Base-by-base conservation (phyloP, 2,329 filamentous ascomycete genomes). In the Penicillium decumbens region DNA sequence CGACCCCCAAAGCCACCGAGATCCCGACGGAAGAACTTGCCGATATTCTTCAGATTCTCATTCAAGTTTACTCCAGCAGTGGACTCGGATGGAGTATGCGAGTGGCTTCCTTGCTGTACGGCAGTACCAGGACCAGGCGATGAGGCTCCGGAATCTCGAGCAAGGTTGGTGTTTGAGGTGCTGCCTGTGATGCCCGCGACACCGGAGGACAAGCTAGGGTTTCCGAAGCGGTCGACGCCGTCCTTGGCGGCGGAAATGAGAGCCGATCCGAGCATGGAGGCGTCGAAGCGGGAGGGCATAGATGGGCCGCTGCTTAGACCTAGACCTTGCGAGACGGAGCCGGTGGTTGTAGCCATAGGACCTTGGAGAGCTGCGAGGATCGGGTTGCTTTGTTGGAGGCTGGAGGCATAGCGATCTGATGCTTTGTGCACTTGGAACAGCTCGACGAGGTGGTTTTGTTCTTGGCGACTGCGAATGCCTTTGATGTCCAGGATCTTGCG, bases 401-500 rank as follows among this genome's bases (percentile, higher is more conserved):
- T 84, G 27, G 72, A 62, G 8, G 85, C 84, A 58, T 88, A 84
- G 33, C 79, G 76, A 39, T 80, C 76, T 6, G 77, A 79, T 6
- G 84, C 78, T 59, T 88, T 82, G 69, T 95, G 91, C 40, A 90
- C 83, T 65, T 95, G 88, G 73, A 96, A 97, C 3, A 97, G 79
- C 68, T 98, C 93, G 29, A 95, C 74, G 2, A 97, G 82, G 54
- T 89, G 83, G 2, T 80, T 74, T 64, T 96, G 88, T 53, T 98
- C 93, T 53, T 81, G 77, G 65, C 90, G 92, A 54, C 75, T 75
- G 47, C 86, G 82, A 51, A 98, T 86, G 41, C 93, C 93, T 71
- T 98, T 98, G 55, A 98, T 80, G 43, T 98, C 93, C 40, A 98
- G 82, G 51, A 98, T 87, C 73, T 96, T 97, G 66, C 85, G 85